Evolutionary conservation across 768 basidiomycete species (phyloP).

Genomic region (Mycena sanguinolenta): DNA sequence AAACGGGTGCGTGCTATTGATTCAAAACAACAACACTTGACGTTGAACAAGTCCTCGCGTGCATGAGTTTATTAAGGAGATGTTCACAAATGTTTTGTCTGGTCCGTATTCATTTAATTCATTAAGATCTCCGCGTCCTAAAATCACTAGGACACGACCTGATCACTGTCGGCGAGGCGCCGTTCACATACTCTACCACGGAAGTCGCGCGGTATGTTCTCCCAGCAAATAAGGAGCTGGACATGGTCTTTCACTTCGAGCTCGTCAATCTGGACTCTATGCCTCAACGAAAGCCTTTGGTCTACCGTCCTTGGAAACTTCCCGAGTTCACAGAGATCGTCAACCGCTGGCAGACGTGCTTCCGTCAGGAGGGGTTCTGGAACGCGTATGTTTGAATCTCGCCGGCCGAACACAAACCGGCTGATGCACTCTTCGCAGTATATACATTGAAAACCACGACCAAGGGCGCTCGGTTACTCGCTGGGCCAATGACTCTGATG

Average conservation of each 20-base stretch:
- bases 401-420: not conserved
- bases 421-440: constrained; percentile 47
- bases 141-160: constrained; percentile 59
- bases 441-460: constrained; percentile 81
- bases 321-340: constrained; percentile 63
- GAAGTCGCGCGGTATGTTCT: constrained; percentile 69
- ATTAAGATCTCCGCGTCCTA: constrained; percentile 4
- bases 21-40: not conserved
- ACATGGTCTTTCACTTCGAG: constrained; percentile 79
- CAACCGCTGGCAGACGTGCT: constrained; percentile 69
- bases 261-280: constrained; percentile 70
- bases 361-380: constrained; percentile 74
- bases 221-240: constrained; percentile 69
- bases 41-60: constrained; percentile 65
- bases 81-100: constrained; percentile 72
- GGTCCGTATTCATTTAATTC: constrained; percentile 51
- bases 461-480: constrained; percentile 74
- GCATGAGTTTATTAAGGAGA: constrained; percentile 77
- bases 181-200: constrained; percentile 66
- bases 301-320: constrained; percentile 63
- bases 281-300: constrained; percentile 53
- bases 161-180: constrained; percentile 78
- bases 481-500: constrained; percentile 71
- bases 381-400: constrained; percentile 62
- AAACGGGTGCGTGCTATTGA: constrained; percentile 62